Base-by-base conservation (phyloP, 495 filamentous ascomycete species). In the Daldinia loculata region DNA sequence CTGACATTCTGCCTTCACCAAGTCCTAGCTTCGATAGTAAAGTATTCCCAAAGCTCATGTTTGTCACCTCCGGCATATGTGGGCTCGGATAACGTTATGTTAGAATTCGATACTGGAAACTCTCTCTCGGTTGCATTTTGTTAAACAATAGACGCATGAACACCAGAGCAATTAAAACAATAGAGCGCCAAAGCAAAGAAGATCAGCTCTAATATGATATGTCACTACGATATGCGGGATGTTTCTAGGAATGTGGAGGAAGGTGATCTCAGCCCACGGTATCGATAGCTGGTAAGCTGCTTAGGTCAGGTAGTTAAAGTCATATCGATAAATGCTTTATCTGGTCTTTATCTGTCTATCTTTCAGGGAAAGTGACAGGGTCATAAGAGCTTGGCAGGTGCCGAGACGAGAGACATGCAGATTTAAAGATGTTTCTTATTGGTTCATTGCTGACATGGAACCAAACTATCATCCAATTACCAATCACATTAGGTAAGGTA, bases 1-100 rank as follows among this genome's bases (percentile, higher is more conserved):
- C 60, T 53, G 73, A 50, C 75, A 70, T 74, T 9, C 65, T 38
- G 45, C 59, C 48, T 32, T 77, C 70, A 26, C 68, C 63, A 52
- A 72, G 62, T 34, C 75, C 60, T 24, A 75, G 38, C 36, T 70
- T 76, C 24, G 75, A 76, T 24, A 77, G 55, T 4, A 74, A 48
- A 61, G 71, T 66, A 56, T 38, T 61, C 19, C 73, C 62, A 63
- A 77, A 72, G 52, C 69, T 77, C 75, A 77, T 77, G 27, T 29
- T 63, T 39, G 5, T 65, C 38, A 32, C 22, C 15, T 56, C 3
- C 12, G 15, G 29, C 45, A 41, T 7, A 30, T 29, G 50, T 39
- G 14, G 22, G 38, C 8, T 48, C 24, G 2, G 26, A 19, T 9
- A 53, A 17, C 15, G 15, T 30, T 32, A 24, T 45, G 34, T 24